Percentiles rank a stretch among this genome's conserved stretches.
Conservation (phyloP, 805 yeast genomes). For the Myxozyma vanderwaltii region DNA sequence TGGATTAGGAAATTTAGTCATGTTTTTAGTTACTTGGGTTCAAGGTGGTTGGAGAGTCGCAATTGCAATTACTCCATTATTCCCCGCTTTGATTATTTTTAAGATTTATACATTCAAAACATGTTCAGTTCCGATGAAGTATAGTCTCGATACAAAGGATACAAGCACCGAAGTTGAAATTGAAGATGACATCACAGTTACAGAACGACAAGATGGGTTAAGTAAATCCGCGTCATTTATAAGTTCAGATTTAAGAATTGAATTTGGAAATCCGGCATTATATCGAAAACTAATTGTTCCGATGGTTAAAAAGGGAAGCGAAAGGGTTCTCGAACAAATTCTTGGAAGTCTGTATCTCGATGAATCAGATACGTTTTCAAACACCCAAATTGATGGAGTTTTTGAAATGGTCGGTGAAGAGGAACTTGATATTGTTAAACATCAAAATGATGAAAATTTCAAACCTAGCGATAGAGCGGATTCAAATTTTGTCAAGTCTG, state of each 20-base stretch:
- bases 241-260: conserved; percentile 18
- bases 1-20: conserved; percentile 44
- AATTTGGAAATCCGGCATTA: conserved; percentile 26
- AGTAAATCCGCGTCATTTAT: neutral
- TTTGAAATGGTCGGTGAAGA: conserved; percentile 23
- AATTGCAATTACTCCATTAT: conserved; percentile 40
- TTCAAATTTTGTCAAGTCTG: neutral
- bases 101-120: conserved; percentile 33
- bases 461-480: neutral
- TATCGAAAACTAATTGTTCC: conserved; percentile 26
- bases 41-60: conserved; percentile 44
- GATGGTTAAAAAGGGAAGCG: conserved; percentile 21
- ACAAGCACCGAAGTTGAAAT: neutral
- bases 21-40: conserved; percentile 45
- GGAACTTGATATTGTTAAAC: conserved; percentile 25
- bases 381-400: conserved; percentile 9
- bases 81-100: conserved; percentile 38
- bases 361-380: neutral
- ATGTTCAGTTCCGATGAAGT: conserved; percentile 15
- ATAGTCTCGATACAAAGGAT: neutral
- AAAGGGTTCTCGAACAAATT: neutral
- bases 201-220: neutral
- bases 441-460: conserved; percentile 14
- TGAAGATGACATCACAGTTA: conserved; percentile 1
- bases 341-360: neutral